Evolutionary conservation across 495 filamentous ascomycete genomes (phyloP).

Genomic region (Penicillium alfredii): DNA sequence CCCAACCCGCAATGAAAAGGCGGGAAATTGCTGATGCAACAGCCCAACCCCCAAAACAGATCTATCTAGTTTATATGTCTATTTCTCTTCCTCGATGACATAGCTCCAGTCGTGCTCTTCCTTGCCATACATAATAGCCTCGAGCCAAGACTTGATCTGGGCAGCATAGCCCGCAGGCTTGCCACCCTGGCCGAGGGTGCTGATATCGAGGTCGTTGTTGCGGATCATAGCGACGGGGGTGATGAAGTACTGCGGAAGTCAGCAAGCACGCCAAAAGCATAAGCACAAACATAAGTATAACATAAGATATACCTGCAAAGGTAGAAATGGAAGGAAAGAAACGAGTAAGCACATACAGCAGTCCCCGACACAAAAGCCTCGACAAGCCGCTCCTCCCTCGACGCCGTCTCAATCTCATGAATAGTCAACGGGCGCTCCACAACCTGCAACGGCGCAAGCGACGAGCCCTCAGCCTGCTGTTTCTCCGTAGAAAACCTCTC

Average conservation of each 20-base stretch:
- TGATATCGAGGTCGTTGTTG: slow-evolving; percentile 62
- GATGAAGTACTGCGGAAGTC: slow-evolving; percentile 83
- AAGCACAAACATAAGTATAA: too few species aligned
- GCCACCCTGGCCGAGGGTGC: slow-evolving; percentile 54
- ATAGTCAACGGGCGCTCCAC: slow-evolving; percentile 79
- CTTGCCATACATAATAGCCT: slow-evolving; percentile 81
- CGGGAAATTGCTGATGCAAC: slow-evolving; percentile 14
- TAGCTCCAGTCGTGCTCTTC: slow-evolving; percentile 75
- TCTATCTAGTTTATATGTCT: slow-evolving; percentile 8
- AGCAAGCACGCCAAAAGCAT: too few species aligned
- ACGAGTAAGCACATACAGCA: slow-evolving; percentile 51
- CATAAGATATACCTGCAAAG: slow-evolving; percentile 3
- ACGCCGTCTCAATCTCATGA: slow-evolving; percentile 65
- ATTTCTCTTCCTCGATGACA: slow-evolving; percentile 53
- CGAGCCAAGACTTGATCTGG: slow-evolving; percentile 70
- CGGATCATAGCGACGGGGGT: slow-evolving; percentile 67
- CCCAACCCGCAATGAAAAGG: background rate
- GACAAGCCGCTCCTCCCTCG: slow-evolving; percentile 66
- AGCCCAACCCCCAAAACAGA: slow-evolving; percentile 12
- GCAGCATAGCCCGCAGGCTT: slow-evolving; percentile 61
- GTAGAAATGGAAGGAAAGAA: background rate
- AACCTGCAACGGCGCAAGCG: slow-evolving; percentile 61
- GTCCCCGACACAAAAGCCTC: slow-evolving; percentile 87
- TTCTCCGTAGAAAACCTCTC: slow-evolving; percentile 50
- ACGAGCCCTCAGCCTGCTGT: slow-evolving; percentile 33